Percentiles rank a stretch among this genome's conserved stretches.
Evolutionary conservation across 2,329 filamentous ascomycete genomes (phyloP).

Genomic region (Fusarium brevicatenulatum): DNA sequence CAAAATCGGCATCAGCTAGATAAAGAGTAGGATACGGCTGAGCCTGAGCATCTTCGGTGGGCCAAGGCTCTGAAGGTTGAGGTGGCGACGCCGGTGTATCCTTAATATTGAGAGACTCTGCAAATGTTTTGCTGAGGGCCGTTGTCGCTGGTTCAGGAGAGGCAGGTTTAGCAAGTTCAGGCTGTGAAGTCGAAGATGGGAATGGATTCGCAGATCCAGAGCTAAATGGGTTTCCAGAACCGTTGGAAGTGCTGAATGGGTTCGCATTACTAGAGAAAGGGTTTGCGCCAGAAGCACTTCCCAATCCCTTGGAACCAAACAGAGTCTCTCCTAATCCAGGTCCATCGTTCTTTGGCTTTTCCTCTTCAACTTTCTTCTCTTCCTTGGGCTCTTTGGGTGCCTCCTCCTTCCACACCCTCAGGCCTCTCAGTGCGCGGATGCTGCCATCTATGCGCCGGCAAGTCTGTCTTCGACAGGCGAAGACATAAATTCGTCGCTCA

Average conservation of each 20-base stretch:
- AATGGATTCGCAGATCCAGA: conserved; percentile 46
- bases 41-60: conserved; percentile 71
- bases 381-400: conserved; percentile 41
- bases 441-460: conserved; percentile 87
- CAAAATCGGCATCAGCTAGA: conserved; percentile 89
- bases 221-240: conserved; percentile 48
- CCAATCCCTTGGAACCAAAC: conserved; percentile 70
- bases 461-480: conserved; percentile 79
- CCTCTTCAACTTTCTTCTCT: conserved; percentile 48
- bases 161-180: conserved; percentile 47
- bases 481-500: conserved; percentile 88
- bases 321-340: conserved; percentile 71
- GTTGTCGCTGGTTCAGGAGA: conserved; percentile 43
- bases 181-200: conserved; percentile 47
- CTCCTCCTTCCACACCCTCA: conserved; percentile 63
- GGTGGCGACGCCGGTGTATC: conserved; percentile 51
- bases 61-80: conserved; percentile 77
- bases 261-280: conserved; percentile 68
- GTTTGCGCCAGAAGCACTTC: conserved; percentile 57
- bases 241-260: conserved; percentile 56
- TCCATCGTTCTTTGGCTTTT: conserved; percentile 50
- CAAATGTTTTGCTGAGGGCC: conserved; percentile 70
- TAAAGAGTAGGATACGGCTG: conserved; percentile 79
- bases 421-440: conserved; percentile 77
- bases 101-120: conserved; percentile 81